A percentile compares a stretch with the other conserved stretches of the same genome.
Conservation (phyloP, 257 asterid genomes). For the Lantana camara region DNA sequence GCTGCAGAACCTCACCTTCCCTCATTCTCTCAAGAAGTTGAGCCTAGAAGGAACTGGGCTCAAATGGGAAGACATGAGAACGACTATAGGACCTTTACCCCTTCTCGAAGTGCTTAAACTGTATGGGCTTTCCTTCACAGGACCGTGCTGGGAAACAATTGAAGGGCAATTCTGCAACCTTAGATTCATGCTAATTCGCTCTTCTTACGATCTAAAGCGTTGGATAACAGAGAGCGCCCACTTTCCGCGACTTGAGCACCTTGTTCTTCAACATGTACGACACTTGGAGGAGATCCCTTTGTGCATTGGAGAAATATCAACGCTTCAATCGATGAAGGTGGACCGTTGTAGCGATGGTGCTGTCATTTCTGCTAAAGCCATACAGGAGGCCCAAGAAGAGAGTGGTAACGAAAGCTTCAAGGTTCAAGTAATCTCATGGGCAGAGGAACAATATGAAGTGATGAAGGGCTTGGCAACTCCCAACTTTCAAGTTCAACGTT, state of each 20-base stretch:
- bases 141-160: neutral
- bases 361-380: too few species aligned
- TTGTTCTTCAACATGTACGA: neutral
- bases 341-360: too few species aligned
- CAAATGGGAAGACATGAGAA: neutral
- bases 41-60: rapidly evolving
- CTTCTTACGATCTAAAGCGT: neutral
- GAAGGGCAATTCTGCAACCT: neutral
- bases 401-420: too few species aligned
- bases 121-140: neutral
- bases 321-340: too few species aligned
- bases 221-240: slow-evolving; percentile 16
- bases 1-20: neutral
- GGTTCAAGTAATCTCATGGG: too few species aligned
- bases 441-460: too few species aligned
- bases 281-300: too few species aligned
- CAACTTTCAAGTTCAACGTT: too few species aligned
- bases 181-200: neutral
- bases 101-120: slow-evolving; percentile 8
- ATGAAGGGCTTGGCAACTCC: too few species aligned
- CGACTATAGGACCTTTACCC: slow-evolving; percentile 2
- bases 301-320: too few species aligned
- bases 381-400: too few species aligned
- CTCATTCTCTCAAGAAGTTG: neutral
- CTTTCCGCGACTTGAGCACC: slow-evolving; percentile 20